Evolutionary conservation across 2,329 filamentous ascomycete genomes (phyloP).

Genomic region (Colletotrichum abscissum): DNA sequence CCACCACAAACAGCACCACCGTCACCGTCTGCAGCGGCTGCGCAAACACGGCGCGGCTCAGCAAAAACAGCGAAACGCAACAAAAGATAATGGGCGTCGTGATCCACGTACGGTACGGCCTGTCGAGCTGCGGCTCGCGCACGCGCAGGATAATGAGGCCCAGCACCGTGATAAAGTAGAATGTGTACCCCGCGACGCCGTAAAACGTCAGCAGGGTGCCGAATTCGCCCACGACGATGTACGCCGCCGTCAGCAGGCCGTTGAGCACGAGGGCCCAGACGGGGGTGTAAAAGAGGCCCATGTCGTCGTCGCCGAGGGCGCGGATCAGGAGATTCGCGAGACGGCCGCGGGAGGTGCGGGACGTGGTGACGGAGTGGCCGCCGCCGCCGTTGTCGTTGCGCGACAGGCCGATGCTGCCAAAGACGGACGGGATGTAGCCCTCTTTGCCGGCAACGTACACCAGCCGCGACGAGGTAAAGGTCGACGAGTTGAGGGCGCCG

Average conservation of each 20-base stretch:
- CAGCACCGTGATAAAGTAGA: conserved; percentile 96
- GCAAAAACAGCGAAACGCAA: conserved; percentile 93
- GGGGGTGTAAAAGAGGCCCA: conserved; percentile 91
- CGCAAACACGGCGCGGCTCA: conserved; percentile 89
- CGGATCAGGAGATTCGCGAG: conserved; percentile 67
- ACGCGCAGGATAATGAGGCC: conserved; percentile 92
- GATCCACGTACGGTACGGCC: conserved; percentile 97
- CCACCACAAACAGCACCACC: conserved; percentile 85
- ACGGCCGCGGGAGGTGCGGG: conserved; percentile 65
- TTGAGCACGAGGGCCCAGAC: conserved; percentile 92
- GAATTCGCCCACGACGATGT: conserved; percentile 91
- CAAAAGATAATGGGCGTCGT: conserved; percentile 97
- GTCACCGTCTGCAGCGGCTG: conserved; percentile 90
- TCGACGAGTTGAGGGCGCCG: conserved; percentile 92
- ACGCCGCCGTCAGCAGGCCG: conserved; percentile 75
- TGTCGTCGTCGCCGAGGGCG: conserved; percentile 80
- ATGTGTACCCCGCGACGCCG: conserved; percentile 95
- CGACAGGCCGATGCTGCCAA: conserved; percentile 83
- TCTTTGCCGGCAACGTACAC: conserved; percentile 96
- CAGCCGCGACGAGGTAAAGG: conserved; percentile 91
- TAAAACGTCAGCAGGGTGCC: conserved; percentile 94
- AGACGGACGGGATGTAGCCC: conserved; percentile 87
- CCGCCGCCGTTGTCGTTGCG: conserved; percentile 39
- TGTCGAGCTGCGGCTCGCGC: conserved; percentile 85
- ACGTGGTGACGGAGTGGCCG: conserved; percentile 51